phyloP scores from a whole-genome alignment of 148 eudicot species.

The Spergularia marina region DNA sequence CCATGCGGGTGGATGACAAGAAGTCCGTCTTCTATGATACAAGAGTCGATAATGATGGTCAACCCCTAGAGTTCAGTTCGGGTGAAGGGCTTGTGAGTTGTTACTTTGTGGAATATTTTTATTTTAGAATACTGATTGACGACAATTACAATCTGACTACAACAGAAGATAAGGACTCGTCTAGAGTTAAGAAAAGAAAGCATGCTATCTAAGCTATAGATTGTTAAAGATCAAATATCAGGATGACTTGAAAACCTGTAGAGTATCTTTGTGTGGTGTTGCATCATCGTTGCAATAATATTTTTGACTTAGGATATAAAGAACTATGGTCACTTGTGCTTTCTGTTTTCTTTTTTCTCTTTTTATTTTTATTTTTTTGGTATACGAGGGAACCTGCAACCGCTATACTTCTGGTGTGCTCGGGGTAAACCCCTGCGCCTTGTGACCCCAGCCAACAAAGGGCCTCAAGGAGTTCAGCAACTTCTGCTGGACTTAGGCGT shows the following conservation, averaged over 20 bases:
- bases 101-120: slow-evolving; percentile 1
- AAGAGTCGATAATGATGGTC: slow-evolving; percentile 74
- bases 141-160: neutral
- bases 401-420: no score
- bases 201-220: neutral
- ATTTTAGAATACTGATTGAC: neutral
- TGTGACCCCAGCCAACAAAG: no score
- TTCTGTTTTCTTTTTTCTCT: no score
- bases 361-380: no score
- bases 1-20: slow-evolving; percentile 78
- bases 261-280: neutral
- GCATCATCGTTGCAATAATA: neutral
- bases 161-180: neutral
- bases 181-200: neutral
- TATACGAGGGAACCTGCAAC: no score
- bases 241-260: neutral
- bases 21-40: slow-evolving; percentile 90
- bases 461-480: no score
- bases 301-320: no score
- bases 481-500: no score
- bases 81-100: slow-evolving; percentile 97
- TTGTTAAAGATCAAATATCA: neutral
- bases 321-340: no score
- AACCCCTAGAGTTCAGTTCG: slow-evolving; percentile 90
- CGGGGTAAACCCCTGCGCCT: no score